phyloP scores from a whole-genome alignment of 352 stramenopile species.

The Pythium pectinolyticum region DNA sequence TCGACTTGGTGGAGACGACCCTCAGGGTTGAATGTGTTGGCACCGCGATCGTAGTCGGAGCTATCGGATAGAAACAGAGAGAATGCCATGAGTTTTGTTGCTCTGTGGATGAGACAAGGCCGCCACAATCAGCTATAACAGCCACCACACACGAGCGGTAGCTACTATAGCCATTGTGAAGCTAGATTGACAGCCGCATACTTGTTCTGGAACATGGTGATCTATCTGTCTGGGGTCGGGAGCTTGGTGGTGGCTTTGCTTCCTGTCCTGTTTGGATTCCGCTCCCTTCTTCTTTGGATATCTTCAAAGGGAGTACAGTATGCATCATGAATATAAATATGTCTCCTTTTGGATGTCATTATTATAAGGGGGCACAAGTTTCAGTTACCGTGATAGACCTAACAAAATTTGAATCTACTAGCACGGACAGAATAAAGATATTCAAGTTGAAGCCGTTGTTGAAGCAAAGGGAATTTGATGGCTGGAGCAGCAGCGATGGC shows the following conservation, averaged over 20 bases:
- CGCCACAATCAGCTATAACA: neutral
- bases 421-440: neutral
- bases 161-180: too few relatives aligned
- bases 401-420: neutral
- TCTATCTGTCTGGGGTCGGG: constrained; percentile 1
- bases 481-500: too few relatives aligned
- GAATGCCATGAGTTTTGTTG: neutral
- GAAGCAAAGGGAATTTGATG: neutral
- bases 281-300: constrained; percentile 27
- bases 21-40: constrained; percentile 99
- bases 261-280: constrained; percentile 27
- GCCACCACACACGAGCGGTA: neutral
- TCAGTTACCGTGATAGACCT: neutral
- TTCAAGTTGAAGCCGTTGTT: neutral
- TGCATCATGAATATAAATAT: neutral
- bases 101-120: neutral
- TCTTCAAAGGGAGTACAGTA: constrained; percentile 22
- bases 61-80: constrained; percentile 35
- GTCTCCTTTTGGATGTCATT: neutral
- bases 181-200: constrained; percentile 4
- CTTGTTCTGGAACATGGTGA: constrained; percentile 38
- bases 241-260: constrained; percentile 3
- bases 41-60: constrained; percentile 99
- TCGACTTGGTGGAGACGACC: constrained; percentile 99
- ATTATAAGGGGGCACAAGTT: neutral